Conservation (phyloP, 345 rosid genomes). For the Stellera chamaejasme region DNA sequence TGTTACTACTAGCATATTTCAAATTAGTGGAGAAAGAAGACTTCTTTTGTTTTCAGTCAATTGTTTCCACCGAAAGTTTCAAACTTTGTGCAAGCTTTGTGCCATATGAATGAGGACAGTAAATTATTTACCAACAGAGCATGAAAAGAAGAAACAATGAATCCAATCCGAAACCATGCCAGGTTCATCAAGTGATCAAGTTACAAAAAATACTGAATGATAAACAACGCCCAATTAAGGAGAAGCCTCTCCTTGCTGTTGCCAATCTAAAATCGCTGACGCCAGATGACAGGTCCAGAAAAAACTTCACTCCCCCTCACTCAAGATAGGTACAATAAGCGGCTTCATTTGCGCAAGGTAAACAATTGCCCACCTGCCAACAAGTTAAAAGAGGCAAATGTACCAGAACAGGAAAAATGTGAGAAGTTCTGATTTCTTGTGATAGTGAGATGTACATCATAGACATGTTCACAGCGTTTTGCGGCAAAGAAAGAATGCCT, state of each 20-base stretch:
- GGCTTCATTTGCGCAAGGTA: conserved; percentile 98
- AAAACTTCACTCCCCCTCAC: conserved; percentile 55
- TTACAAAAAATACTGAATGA: conserved; percentile 29
- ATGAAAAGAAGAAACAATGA: too few relatives aligned
- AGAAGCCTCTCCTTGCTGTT: too few relatives aligned
- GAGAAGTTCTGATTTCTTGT: not conserved
- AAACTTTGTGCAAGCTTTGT: too few relatives aligned
- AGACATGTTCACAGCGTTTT: too few relatives aligned
- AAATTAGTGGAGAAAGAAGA: too few relatives aligned
- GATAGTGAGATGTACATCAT: not conserved
- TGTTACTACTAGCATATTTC: too few relatives aligned
- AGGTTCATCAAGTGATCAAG: conserved; percentile 15
- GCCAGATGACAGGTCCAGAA: not conserved
- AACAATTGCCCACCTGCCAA: conserved; percentile 93
- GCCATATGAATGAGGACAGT: too few relatives aligned
- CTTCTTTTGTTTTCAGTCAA: too few relatives aligned
- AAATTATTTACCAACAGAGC: too few relatives aligned
- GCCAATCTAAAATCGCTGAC: too few relatives aligned
- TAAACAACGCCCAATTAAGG: conserved; percentile 4
- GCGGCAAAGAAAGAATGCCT: too few relatives aligned
- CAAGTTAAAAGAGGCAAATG: not conserved
- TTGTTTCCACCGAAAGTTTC: too few relatives aligned
- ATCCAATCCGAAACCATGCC: conserved; percentile 14
- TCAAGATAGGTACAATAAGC: conserved; percentile 85
- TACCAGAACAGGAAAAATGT: not conserved